Evolutionary conservation across 306 rosid genomes (phyloP), one percentile per base, ranked within the genome.

Genomic region (Cicer pinnatifidum): DNA sequence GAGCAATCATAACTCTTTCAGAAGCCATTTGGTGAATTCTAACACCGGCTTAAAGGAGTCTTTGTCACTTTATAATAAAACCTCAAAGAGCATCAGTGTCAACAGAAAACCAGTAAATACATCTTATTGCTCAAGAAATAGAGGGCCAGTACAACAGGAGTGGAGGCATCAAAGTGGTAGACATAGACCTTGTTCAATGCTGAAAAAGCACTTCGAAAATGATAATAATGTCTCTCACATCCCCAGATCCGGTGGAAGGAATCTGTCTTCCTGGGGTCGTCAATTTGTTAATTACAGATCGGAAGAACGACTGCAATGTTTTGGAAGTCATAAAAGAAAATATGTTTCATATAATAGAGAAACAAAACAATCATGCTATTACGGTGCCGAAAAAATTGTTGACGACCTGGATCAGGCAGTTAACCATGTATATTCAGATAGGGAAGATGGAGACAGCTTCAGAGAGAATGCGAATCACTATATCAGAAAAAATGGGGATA

Each of bases 121-220:
- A 11, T 78, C 82, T 78, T 79, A 84, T 50, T 61, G 73, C 74
- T 82, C 86, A 59, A 84, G 77, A 69, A 62, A 40, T 80, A 75
- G 69, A 65, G 85, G 62, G 73, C 65, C 84, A 50, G 57, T 17
- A 15, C 75, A 1, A 76, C 84, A 75, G 68, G 80, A 81, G 68
- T 23, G 35, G 64, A 81, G 77, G 78, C 82, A 59, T 81, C 78
- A 9, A 50, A 37, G 51, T 44, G 73, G 75, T 73, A 79, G 80
- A 46, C 57, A 59, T n/a, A 23, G 48, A 6, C 58, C 64, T 81
- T 46, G 70, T 59, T 75, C 71, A 46, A 78, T 72, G 62, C 58
- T 41, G 53, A 75, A 69, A 62, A 64, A 41, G 23, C 63, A 75
- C 54, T 43, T 35, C 17, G 53, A 59, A 74, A 41, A 78, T 64